These are phyloP conservation scores for Fomitopsis palustris DNA, from an alignment of 1,284 basidiomycete genomes.

Conservation along the genomic window DNA sequence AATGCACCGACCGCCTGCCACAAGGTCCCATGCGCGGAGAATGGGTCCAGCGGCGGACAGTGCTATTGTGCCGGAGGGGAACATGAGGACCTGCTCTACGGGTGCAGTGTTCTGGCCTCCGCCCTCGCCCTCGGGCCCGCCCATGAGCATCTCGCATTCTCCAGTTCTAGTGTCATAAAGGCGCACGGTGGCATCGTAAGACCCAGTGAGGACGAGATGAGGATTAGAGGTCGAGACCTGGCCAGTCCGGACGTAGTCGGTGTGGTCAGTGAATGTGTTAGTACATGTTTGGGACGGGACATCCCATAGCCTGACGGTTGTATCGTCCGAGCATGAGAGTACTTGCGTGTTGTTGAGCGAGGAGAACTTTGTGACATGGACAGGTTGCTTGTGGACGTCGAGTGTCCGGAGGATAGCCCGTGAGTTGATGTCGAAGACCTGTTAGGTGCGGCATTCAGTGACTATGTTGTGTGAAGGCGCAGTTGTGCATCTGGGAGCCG, in stretches of 20 bases:
- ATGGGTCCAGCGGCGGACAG: slow-evolving; percentile 91
- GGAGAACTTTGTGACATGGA: slow-evolving; percentile 94
- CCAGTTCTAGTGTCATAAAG: slow-evolving; percentile 88
- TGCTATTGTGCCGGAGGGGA: slow-evolving; percentile 86
- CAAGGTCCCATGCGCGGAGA: slow-evolving; percentile 92
- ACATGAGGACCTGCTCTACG: slow-evolving; percentile 94
- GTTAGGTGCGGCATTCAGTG: slow-evolving; percentile 3
- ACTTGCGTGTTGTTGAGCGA: slow-evolving; percentile 77
- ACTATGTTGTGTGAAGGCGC: slow-evolving; percentile 12
- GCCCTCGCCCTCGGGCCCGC: slow-evolving; percentile 36
- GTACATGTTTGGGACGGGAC: slow-evolving; percentile 86
- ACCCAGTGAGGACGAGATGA: slow-evolving; percentile 86
- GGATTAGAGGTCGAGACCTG: slow-evolving; percentile 83
- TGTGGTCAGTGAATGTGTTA: slow-evolving; percentile 79
- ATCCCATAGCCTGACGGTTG: slow-evolving; percentile 93
- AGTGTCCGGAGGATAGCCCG: slow-evolving; percentile 92
- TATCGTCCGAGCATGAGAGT: slow-evolving; percentile 95
- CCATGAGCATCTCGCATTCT: slow-evolving; percentile 82
- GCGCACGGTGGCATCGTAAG: slow-evolving; percentile 91
- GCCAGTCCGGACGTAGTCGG: slow-evolving; percentile 95
- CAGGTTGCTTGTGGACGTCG: slow-evolving; percentile 91
- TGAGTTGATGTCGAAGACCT: slow-evolving; percentile 95
- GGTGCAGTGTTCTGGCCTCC: slow-evolving; percentile 53
- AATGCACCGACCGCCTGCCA: slow-evolving; percentile 87
- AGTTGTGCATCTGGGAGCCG: neutral